These are phyloP conservation scores for Blumeria hordei DNA, from an alignment of 2,329 filamentous ascomycete genomes.

Conservation along the genomic window DNA sequence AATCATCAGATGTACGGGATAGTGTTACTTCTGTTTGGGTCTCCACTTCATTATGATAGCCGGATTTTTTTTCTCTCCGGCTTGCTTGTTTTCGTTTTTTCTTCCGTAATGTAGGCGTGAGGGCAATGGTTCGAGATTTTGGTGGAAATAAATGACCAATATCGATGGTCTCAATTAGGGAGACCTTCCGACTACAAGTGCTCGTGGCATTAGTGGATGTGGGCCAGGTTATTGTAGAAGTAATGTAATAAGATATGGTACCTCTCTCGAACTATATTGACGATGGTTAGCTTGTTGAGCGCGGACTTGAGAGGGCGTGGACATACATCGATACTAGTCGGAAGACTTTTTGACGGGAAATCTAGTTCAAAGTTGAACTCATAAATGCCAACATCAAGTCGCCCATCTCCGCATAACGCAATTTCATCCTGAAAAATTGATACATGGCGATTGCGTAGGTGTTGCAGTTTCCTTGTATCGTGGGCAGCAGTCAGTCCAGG, in stretches of 20 bases:
- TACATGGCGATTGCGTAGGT: slow-evolving; percentile 56
- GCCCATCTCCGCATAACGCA: slow-evolving; percentile 55
- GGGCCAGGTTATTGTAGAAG: slow-evolving; percentile 70
- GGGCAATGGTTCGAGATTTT: slow-evolving; percentile 57
- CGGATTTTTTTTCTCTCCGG: slow-evolving; percentile 7
- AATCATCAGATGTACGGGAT: slow-evolving; percentile 11
- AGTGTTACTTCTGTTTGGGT: slow-evolving; percentile 5
- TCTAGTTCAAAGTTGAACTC: slow-evolving; percentile 57
- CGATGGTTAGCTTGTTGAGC: not conserved
- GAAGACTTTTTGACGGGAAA: slow-evolving; percentile 43
- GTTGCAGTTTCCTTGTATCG: slow-evolving; percentile 22
- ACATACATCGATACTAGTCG: slow-evolving; percentile 87
- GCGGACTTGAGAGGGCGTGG: not conserved
- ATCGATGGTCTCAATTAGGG: slow-evolving; percentile 62
- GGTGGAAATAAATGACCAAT: slow-evolving; percentile 52
- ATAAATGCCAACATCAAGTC: slow-evolving; percentile 48
- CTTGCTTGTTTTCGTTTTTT: slow-evolving; percentile 23
- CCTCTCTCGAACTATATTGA: slow-evolving; percentile 65
- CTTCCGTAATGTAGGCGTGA: slow-evolving; percentile 63
- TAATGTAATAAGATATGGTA: slow-evolving; percentile 76
- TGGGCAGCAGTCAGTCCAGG: slow-evolving; percentile 12
- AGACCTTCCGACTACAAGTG: slow-evolving; percentile 59
- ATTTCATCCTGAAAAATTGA: slow-evolving; percentile 65
- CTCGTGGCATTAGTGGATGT: slow-evolving; percentile 62
- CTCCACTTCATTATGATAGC: slow-evolving; percentile 8